A percentile compares a stretch with the other conserved stretches of the same genome.
These are phyloP conservation scores for Yamadazyma taylorii DNA, from an alignment of 1,139 yeast species.

Conservation along the genomic window DNA sequence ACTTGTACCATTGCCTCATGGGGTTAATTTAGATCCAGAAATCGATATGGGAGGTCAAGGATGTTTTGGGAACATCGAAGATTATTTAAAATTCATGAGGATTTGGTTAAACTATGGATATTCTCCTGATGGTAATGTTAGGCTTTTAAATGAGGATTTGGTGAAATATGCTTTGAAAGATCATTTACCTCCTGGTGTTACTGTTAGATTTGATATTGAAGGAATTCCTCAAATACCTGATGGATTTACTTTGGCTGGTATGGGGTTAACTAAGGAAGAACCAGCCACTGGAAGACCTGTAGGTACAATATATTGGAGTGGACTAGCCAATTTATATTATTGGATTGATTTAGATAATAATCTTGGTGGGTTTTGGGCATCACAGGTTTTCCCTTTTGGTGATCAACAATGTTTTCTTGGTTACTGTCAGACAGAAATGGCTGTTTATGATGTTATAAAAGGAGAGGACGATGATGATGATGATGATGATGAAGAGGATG, in stretches of 20 bases:
- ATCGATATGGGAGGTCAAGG: conserved; percentile 55
- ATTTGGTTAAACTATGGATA: conserved; percentile 47
- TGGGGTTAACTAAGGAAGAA: conserved; percentile 57
- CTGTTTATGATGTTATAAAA: conserved; percentile 13
- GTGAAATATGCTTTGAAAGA: conserved; percentile 33
- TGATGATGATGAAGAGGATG: conserved; percentile 16
- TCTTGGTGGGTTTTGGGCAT: conserved; percentile 44
- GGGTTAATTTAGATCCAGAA: conserved; percentile 26
- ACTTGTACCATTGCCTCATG: conserved; percentile 16
- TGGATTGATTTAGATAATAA: conserved; percentile 47
- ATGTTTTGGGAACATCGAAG: conserved; percentile 41
- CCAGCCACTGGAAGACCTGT: conserved; percentile 42
- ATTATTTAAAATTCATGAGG: conserved; percentile 44
- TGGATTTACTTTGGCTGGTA: conserved; percentile 77
- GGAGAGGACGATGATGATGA: conserved; percentile 16
- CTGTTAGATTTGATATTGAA: conserved; percentile 21
- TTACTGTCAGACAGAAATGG: conserved; percentile 15
- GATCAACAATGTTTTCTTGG: conserved; percentile 14
- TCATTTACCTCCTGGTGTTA: conserved; percentile 32
- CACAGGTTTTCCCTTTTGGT: conserved; percentile 16
- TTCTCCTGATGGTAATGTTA: conserved; percentile 37
- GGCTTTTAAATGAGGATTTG: conserved; percentile 32
- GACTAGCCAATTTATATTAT: conserved; percentile 44
- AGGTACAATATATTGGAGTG: conserved; percentile 46
- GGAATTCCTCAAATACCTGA: conserved; percentile 52